These are phyloP conservation scores for Botrytis tulipae DNA, from an alignment of 2,329 filamentous ascomycete species.

Conservation along the genomic window DNA sequence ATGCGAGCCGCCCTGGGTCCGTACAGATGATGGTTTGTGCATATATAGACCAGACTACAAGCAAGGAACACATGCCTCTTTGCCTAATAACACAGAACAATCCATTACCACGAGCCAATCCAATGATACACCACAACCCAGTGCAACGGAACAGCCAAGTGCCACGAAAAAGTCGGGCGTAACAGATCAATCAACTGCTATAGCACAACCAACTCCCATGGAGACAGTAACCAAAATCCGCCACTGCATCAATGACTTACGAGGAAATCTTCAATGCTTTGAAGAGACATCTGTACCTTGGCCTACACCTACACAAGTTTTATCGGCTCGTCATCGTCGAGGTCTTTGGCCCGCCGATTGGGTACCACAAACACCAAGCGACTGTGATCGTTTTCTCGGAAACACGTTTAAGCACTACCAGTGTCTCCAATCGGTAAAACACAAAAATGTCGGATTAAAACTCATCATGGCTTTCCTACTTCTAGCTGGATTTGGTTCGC, in stretches of 20 bases:
- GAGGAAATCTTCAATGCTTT: conserved; percentile 2
- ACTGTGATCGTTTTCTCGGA: conserved; percentile 3
- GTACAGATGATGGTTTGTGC: not conserved
- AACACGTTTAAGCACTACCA: conserved; percentile 1
- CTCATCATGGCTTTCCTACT: conserved; percentile 11
- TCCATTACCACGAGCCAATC: not conserved
- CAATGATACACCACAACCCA: not conserved
- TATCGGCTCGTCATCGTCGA: not conserved
- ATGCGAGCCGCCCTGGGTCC: conserved; percentile 2
- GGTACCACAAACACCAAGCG: conserved; percentile 7
- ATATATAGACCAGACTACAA: not conserved
- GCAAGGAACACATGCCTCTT: not conserved
- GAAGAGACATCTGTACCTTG: not conserved
- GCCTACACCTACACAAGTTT: not conserved
- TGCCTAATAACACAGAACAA: not conserved
- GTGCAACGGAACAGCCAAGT: not conserved
- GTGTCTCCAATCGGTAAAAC: conserved; percentile 1
- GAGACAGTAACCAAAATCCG: not conserved
- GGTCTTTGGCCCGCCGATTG: conserved; percentile 16
- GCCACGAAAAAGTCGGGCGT: too few species aligned
- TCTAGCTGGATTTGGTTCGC: conserved; percentile 1
- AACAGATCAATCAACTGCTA: not conserved
- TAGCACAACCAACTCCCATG: not conserved
- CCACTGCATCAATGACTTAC: not conserved
- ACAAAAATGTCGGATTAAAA: conserved; percentile 15